phyloP scores from a whole-genome alignment of 495 filamentous ascomycete species.

The Neurospora intermedia region DNA sequence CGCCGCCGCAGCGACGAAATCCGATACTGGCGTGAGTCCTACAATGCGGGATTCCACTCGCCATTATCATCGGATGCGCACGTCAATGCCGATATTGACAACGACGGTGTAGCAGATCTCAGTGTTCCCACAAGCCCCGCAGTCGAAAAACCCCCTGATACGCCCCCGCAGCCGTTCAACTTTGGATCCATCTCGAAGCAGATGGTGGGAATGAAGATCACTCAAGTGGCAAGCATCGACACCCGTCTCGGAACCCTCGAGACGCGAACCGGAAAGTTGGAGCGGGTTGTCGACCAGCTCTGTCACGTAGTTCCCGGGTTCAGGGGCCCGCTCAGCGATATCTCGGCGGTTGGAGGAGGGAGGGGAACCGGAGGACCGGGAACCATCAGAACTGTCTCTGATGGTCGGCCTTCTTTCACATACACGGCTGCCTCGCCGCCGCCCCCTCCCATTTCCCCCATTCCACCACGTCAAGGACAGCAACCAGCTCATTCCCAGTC shows the following conservation, averaged over 20 bases:
- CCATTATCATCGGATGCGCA: conserved; percentile 36
- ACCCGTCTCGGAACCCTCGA: conserved; percentile 37
- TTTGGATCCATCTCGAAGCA: conserved; percentile 34
- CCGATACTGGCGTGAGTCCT: conserved; percentile 46
- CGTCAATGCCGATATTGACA: conserved; percentile 28
- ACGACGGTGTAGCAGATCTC: conserved; percentile 22
- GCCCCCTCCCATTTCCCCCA: conserved; percentile 18
- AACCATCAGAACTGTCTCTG: background rate
- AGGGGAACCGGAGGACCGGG: background rate
- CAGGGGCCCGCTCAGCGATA: conserved; percentile 16
- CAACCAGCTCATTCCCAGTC: conserved; percentile 10
- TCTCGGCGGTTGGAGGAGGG: conserved; percentile 6
- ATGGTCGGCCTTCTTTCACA: conserved; percentile 6
- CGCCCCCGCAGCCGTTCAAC: conserved; percentile 42
- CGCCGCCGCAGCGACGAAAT: conserved; percentile 48
- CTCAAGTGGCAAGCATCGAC: conserved; percentile 40
- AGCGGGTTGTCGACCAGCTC: conserved; percentile 33
- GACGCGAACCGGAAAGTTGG: conserved; percentile 34
- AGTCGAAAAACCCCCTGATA: conserved; percentile 24
- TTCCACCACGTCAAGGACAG: background rate
- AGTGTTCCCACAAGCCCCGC: conserved; percentile 22
- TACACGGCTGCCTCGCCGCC: conserved; percentile 19
- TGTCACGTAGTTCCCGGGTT: conserved; percentile 32
- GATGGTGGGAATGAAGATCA: conserved; percentile 44
- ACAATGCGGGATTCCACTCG: conserved; percentile 35